These are phyloP conservation scores for Leccinum proximum DNA, from an alignment of 1,284 basidiomycete species.

Conservation along the genomic window DNA sequence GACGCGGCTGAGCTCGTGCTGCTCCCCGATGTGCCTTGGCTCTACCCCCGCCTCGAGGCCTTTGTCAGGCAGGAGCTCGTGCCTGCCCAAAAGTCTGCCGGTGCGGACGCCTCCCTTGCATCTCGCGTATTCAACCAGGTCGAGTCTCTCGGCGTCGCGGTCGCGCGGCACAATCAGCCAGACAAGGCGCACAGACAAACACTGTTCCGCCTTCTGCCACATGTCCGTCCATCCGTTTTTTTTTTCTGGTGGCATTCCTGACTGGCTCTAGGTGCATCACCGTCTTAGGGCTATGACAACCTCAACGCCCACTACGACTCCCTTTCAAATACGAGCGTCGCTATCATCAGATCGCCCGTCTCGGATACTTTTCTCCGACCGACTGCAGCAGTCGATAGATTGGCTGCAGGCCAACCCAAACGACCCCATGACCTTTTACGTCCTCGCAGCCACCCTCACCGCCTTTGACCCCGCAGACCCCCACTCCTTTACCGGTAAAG, in stretches of 20 bases:
- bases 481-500: constrained; percentile 36
- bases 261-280: constrained; percentile 33
- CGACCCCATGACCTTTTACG: constrained; percentile 68
- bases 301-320: constrained; percentile 66
- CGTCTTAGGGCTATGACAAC: constrained; percentile 60
- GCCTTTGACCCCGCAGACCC: constrained; percentile 71
- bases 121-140: constrained; percentile 61
- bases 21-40: constrained; percentile 36
- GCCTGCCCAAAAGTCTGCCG: constrained; percentile 29
- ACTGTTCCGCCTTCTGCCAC: constrained; percentile 52
- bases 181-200: constrained; percentile 60
- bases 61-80: constrained; percentile 56
- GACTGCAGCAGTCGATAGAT: constrained; percentile 62
- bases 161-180: constrained; percentile 52
- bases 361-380: constrained; percentile 54
- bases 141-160: constrained; percentile 49
- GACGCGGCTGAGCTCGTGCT: constrained; percentile 42
- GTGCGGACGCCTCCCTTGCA: constrained; percentile 41
- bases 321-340: constrained; percentile 66
- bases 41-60: constrained; percentile 46
- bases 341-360: constrained; percentile 55
- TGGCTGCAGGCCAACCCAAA: constrained; percentile 63
- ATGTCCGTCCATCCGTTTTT: constrained; percentile 35
- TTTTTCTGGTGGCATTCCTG: not conserved
- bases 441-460: constrained; percentile 66